Percentiles rank a stretch among this genome's conserved stretches.
Evolutionary conservation across 371 early-diverging fungal species (phyloP).

Genomic region (Thermomucor indicae-seudaticae): DNA sequence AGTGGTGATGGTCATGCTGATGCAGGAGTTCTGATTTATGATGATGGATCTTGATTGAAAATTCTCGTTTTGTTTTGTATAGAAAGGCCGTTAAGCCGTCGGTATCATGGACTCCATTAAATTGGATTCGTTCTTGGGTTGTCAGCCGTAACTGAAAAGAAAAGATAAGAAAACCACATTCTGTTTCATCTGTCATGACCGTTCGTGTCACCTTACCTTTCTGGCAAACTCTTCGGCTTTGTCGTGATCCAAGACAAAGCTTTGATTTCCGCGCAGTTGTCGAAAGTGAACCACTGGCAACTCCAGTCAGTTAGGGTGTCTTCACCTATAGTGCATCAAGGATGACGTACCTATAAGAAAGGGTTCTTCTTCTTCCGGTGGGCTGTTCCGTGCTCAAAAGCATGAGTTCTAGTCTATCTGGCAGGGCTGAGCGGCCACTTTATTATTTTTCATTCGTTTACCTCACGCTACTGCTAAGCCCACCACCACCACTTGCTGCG

Average conservation of each 20-base stretch:
- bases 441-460: not conserved
- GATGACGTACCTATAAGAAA: not conserved
- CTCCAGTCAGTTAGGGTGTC: too few relatives aligned
- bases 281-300: constrained; percentile 48
- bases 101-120: constrained; percentile 52
- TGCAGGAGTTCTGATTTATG: constrained; percentile 8
- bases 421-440: too few relatives aligned
- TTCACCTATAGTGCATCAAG: not conserved
- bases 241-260: constrained; percentile 35
- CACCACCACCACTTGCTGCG: not conserved
- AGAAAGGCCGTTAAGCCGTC: constrained; percentile 51
- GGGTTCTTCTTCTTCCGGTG: too few relatives aligned
- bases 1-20: constrained; percentile 4
- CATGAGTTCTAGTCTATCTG: too few relatives aligned
- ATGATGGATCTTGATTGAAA: constrained; percentile 52
- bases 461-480: not conserved
- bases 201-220: constrained; percentile 15
- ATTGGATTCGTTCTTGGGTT: constrained; percentile 37
- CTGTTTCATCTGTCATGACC: not conserved
- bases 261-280: constrained; percentile 40
- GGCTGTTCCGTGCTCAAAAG: too few relatives aligned
- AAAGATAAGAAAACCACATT: not conserved
- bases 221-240: constrained; percentile 26
- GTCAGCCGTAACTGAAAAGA: constrained; percentile 37
- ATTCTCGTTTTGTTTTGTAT: constrained; percentile 48